Percentiles rank a stretch among this genome's conserved stretches.
Conservation (phyloP, 164 flowering plant species). For the Warburgia ugandensis region DNA sequence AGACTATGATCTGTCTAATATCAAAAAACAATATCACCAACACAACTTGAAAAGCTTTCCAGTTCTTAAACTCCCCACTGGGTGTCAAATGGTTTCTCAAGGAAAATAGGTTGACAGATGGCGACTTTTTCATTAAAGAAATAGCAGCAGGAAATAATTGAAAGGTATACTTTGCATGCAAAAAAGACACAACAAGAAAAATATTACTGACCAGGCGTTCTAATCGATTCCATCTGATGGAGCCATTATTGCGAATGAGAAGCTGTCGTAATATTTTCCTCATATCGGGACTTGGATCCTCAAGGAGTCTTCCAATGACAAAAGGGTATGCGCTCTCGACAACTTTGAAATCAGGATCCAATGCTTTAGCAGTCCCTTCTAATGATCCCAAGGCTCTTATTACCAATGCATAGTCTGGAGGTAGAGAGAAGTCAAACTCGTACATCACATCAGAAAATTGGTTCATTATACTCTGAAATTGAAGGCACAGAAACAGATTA, state of each 20-base stretch:
- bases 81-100: too few species aligned
- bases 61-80: too few species aligned
- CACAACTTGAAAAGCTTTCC: too few species aligned
- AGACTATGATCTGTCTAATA: too few species aligned
- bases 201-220: constrained; percentile 66
- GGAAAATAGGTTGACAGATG: too few species aligned
- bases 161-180: background rate
- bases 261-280: constrained; percentile 84
- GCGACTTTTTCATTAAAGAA: too few species aligned
- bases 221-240: constrained; percentile 88
- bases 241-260: constrained; percentile 78
- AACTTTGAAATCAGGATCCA: constrained; percentile 87
- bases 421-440: constrained; percentile 81
- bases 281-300: constrained; percentile 93
- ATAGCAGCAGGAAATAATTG: background rate
- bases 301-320: constrained; percentile 83
- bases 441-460: constrained; percentile 92
- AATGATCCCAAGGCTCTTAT: constrained; percentile 90
- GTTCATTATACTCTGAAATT: constrained; percentile 70
- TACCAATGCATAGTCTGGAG: constrained; percentile 93
- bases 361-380: constrained; percentile 94
- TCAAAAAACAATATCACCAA: too few species aligned
- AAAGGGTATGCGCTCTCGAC: constrained; percentile 94
- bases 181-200: constrained; percentile 2
- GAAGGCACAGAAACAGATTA: background rate